phyloP scores from a whole-genome alignment of 2,329 filamentous ascomycete species.

The Pezizomycotina sp. region DNA sequence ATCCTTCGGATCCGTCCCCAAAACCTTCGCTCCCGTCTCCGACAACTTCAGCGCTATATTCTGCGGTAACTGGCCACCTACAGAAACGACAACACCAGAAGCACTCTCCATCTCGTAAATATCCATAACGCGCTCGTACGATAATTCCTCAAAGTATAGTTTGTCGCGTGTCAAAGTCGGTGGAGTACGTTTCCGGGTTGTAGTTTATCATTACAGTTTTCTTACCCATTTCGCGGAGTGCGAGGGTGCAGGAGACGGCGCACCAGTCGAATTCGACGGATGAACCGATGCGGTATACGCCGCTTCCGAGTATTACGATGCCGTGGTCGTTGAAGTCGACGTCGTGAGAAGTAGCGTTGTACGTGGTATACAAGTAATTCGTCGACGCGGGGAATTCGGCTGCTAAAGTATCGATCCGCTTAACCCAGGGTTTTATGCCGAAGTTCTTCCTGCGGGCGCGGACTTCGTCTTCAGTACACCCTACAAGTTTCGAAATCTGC shows the following conservation, averaged over 20 bases:
- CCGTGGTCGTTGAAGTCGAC: constrained; percentile 87
- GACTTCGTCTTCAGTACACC: constrained; percentile 75
- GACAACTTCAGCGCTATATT: constrained; percentile 93
- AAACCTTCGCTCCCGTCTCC: constrained; percentile 75
- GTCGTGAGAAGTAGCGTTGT: constrained; percentile 89
- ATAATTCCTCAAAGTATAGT: constrained; percentile 92
- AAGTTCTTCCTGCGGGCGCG: constrained; percentile 70
- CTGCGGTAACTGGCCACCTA: constrained; percentile 89
- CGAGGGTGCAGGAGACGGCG: constrained; percentile 73
- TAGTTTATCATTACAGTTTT: constrained; percentile 98
- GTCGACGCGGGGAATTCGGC: constrained; percentile 91
- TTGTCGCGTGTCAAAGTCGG: constrained; percentile 83
- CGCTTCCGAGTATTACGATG: constrained; percentile 73
- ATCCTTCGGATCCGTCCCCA: constrained; percentile 81
- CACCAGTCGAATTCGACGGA: constrained; percentile 99
- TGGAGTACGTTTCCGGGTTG: constrained; percentile 65
- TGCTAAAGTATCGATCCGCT: constrained; percentile 94
- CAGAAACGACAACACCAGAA: constrained; percentile 78
- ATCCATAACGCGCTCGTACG: constrained; percentile 96
- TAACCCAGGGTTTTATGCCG: constrained; percentile 86
- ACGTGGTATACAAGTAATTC: constrained; percentile 94
- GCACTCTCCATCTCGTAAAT: constrained; percentile 87
- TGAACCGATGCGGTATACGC: constrained; percentile 93
- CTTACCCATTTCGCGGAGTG: constrained; percentile 70
- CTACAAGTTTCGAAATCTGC: constrained; percentile 78